Base-by-base conservation (phyloP, 495 filamentous ascomycete species). In the Penicillium fimorum region DNA sequence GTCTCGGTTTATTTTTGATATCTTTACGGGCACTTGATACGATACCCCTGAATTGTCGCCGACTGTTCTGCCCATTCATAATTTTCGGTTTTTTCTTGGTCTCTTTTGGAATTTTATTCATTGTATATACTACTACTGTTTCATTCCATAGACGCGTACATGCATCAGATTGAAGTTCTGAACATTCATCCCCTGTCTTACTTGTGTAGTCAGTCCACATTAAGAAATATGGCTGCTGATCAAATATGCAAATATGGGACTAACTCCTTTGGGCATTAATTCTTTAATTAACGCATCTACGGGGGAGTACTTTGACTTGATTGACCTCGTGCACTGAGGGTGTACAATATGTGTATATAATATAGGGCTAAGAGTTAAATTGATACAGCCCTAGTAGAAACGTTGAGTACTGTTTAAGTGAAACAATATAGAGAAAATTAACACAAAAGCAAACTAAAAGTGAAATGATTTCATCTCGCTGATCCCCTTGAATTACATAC, bases 11-110 rank as follows among this genome's bases (percentile, higher is more conserved):
- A 50, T 61, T 60, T 55, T 33, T 40, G 47, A 22, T 53, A 53
- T 41, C 43, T 58, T 49, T 53, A 42, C 53, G 63, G 63, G 60
- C 65, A 61, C 41, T 68, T 68, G 63, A 64, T 64, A 66, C 60
- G 65, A 68, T 68, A 68, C 65, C 65, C 63, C 60, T 66, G 63
- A 66, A 68, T 59, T 57, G 60, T 60, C 63, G 42, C 50, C 41
- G 40, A 62, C 53, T 56, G 17, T 66, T 60, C 56, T 59, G 54
- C 59, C 65, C 47, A 27, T 56, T 53, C 49, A 58, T 62, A 47
- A 49, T 22, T 57, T 60, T 60, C 29, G 33, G 48, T 59, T 58
- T n/a, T 40, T 43, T 40, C 40, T 45, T 60, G 55, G 63, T 56
- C 41, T 46, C 27, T 25, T 61, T 62, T 50, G 51, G 47, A 64